These are phyloP conservation scores for Suhomyces yuchorum DNA, from an alignment of 1,139 yeast species.

Conservation along the genomic window DNA sequence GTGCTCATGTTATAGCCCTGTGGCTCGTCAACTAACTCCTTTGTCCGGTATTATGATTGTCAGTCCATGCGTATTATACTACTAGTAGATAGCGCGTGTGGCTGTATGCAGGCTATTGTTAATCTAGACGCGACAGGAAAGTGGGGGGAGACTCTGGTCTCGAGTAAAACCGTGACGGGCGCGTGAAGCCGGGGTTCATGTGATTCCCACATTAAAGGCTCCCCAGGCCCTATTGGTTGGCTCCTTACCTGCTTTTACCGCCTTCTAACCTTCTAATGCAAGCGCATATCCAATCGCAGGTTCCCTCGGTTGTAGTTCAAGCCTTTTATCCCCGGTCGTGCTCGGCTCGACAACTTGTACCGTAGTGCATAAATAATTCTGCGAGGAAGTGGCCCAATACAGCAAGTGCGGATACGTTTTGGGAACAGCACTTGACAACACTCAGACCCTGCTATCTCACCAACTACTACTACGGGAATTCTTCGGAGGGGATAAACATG, in stretches of 20 bases:
- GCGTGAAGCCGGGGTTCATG: too few species aligned
- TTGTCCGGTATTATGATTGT: neutral
- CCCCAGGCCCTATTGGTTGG: too few species aligned
- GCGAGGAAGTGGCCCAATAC: constrained; percentile 2
- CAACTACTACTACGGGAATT: neutral
- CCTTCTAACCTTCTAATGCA: too few species aligned
- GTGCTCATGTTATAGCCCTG: neutral
- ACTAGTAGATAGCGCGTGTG: neutral
- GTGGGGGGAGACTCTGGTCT: neutral
- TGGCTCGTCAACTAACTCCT: neutral
- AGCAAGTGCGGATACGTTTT: constrained; percentile 1
- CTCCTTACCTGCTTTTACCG: too few species aligned
- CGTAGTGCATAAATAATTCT: constrained; percentile 1
- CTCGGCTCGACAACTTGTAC: neutral
- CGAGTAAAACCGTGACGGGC: too few species aligned
- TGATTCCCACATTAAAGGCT: too few species aligned
- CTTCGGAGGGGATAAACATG: neutral
- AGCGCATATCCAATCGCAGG: too few species aligned
- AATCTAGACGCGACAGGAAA: neutral
- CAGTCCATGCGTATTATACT: neutral
- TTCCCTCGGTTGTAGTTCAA: neutral
- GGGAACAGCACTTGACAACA: constrained; percentile 3
- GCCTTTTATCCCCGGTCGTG: neutral
- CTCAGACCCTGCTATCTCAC: neutral
- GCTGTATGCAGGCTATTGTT: neutral